phyloP scores from a whole-genome alignment of 768 basidiomycete genomes.

The Neoboletus magnificus region DNA sequence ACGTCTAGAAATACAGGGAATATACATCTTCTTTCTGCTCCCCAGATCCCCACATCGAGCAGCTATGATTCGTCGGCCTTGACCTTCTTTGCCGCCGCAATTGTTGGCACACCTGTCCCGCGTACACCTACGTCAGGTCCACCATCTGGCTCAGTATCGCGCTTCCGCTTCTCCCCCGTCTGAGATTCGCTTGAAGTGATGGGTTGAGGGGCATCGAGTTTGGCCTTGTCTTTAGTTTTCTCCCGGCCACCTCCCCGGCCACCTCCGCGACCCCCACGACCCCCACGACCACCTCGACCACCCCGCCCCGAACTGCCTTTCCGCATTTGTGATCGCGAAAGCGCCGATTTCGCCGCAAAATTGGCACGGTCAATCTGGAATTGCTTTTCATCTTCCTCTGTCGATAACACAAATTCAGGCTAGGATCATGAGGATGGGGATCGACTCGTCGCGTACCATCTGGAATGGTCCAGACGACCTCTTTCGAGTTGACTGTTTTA shows the following conservation, averaged over 20 bases:
- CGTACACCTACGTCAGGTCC: constrained; percentile 66
- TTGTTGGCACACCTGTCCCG: constrained; percentile 54
- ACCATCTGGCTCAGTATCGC: constrained; percentile 74
- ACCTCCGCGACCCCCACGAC: constrained; percentile 30
- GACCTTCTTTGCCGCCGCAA: constrained; percentile 39
- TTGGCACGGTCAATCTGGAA: constrained; percentile 77
- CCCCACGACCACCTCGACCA: constrained; percentile 42
- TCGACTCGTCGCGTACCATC: constrained; percentile 43
- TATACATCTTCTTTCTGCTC: neutral
- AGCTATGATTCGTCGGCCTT: constrained; percentile 37
- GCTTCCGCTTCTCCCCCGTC: constrained; percentile 72
- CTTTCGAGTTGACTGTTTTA: constrained; percentile 60
- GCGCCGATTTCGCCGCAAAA: constrained; percentile 53
- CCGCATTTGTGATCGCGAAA: constrained; percentile 38
- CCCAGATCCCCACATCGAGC: neutral
- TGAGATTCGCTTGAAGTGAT: constrained; percentile 39
- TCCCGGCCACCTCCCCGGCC: constrained; percentile 24
- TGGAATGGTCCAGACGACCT: constrained; percentile 62
- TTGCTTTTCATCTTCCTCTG: constrained; percentile 68
- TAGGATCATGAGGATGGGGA: neutral
- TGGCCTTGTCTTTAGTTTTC: constrained; percentile 14
- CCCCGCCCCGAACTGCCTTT: constrained; percentile 40
- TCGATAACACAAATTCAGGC: neutral
- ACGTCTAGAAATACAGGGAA: neutral
- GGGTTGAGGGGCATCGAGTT: constrained; percentile 14